Evolutionary conservation across 169 alveolate species (phyloP).

Genomic region (Neospora caninum): DNA sequence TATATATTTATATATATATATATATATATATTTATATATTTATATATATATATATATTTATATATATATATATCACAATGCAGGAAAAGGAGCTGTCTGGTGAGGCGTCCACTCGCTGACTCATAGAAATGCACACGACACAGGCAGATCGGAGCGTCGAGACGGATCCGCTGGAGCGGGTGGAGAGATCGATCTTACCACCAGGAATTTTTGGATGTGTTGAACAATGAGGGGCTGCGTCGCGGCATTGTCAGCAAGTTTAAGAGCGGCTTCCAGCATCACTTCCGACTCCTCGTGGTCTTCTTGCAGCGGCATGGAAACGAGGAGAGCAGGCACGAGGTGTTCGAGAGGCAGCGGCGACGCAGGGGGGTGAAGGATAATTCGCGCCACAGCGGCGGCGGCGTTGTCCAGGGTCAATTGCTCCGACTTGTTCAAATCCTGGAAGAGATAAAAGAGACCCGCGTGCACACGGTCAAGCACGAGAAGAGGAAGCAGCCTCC

Average conservation of each 20-base stretch:
- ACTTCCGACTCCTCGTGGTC: conserved; percentile 49
- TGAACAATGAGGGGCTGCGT: conserved; percentile 49
- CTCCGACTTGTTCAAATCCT: conserved; percentile 59
- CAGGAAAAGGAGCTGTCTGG: too few relatives aligned
- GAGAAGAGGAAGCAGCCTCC: too few relatives aligned
- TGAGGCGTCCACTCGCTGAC: too few relatives aligned
- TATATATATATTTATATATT: too few relatives aligned
- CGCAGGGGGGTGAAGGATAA: conserved; percentile 48
- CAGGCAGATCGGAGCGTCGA: too few relatives aligned
- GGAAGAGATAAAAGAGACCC: conserved; percentile 9
- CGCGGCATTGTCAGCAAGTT: conserved; percentile 37
- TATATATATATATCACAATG: too few relatives aligned
- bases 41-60: too few relatives aligned
- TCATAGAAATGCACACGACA: too few relatives aligned
- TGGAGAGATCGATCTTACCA: not conserved
- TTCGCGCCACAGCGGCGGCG: conserved; percentile 53
- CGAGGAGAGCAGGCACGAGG: conserved; percentile 28
- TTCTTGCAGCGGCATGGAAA: conserved; percentile 35
- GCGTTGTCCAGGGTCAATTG: conserved; percentile 59
- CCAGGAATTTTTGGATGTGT: conserved; percentile 44
- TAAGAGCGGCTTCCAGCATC: conserved; percentile 46
- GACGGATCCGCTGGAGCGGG: too few relatives aligned
- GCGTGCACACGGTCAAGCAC: too few relatives aligned
- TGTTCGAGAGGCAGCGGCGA: conserved; percentile 44
- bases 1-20: too few relatives aligned